Conservation (phyloP, 805 yeast species). For the Jamesozyma rosinii region DNA sequence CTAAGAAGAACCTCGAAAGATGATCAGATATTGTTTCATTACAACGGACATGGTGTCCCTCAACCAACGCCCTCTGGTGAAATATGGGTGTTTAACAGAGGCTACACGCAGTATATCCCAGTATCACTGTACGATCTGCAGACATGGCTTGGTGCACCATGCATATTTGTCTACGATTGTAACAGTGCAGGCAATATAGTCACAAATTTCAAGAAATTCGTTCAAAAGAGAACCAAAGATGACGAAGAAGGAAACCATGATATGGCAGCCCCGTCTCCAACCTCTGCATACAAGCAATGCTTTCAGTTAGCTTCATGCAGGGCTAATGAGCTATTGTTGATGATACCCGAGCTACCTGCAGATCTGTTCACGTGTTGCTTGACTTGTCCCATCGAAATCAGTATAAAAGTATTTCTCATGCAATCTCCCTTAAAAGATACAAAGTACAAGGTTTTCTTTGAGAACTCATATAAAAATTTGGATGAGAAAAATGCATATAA, state of each 20-base stretch:
- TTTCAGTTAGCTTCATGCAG: slow-evolving; percentile 90
- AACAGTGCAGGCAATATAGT: slow-evolving; percentile 91
- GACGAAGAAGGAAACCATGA: slow-evolving; percentile 54
- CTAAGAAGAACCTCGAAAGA: slow-evolving; percentile 85
- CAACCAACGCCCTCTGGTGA: slow-evolving; percentile 94
- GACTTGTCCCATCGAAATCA: slow-evolving; percentile 91
- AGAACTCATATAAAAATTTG: slow-evolving; percentile 16
- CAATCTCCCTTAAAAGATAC: slow-evolving; percentile 56
- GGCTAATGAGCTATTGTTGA: slow-evolving; percentile 76
- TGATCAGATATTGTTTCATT: slow-evolving; percentile 86
- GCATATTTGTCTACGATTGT: slow-evolving; percentile 89
- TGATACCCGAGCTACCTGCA: slow-evolving; percentile 92
- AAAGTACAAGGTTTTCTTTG: slow-evolving; percentile 35
- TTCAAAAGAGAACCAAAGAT: slow-evolving; percentile 80
- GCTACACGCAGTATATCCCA: slow-evolving; percentile 95
- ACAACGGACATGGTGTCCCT: slow-evolving; percentile 98
- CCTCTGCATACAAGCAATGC: slow-evolving; percentile 61
- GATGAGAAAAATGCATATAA: slow-evolving; percentile 15
- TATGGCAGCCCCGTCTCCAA: slow-evolving; percentile 35
- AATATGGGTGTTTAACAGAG: slow-evolving; percentile 95
- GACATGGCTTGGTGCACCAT: slow-evolving; percentile 97
- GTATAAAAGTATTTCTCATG: slow-evolving; percentile 83
- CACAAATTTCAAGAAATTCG: slow-evolving; percentile 78
- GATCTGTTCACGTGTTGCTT: slow-evolving; percentile 92
- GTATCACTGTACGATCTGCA: slow-evolving; percentile 91